Base-by-base conservation (phyloP, 2,329 filamentous ascomycete species). In the Scleromitrula shiraiana region DNA sequence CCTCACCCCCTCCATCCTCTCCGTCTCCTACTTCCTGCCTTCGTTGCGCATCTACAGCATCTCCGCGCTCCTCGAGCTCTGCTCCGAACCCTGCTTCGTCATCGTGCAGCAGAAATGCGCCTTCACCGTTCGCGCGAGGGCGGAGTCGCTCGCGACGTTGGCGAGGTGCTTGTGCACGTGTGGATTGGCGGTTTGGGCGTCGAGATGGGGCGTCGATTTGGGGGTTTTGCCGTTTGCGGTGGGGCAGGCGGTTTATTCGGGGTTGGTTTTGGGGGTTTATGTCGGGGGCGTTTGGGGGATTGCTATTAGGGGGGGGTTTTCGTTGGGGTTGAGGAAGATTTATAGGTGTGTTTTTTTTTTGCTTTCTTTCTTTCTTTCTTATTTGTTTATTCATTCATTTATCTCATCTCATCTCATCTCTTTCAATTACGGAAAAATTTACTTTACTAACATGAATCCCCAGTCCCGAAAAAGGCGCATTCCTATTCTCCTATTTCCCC, bases 191-290 rank as follows among this genome's bases (percentile, higher is more conserved):
- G 70, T 85, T 5, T 83, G 78, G 72, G 81, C 80, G 1, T 74
- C 77, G 36, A 67, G 60, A 46, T 61, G 57, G 14, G 69, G 70
- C 1, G 53, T 70, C 17, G 74, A 84, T 49, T 62, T 86, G 2
- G 91, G 90, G 5, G 84, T 90, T 1, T 67, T 97, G 40, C 89
- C 93, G 0, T 97, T 97, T 66, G 93, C 91, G 0, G 68, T 89
- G 12, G 94, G 93, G 9, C 89, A 97, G 66, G 66, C 91, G 26
- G 76, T 76, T 8, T 96, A 95, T 66, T 84, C 87, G 0, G 29
- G 74, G 6, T 72, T 78, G 0, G 69, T 97, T 14, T 68, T 91
- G 2, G 62, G 73, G 5, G 79, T 91, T 19, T 98, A 97, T 62
- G 65, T 74, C 6, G 69, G 75, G 62, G 75, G 78, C 9, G 80